phyloP scores from a whole-genome alignment of 306 rosid species.

The Parietaria judaica region DNA sequence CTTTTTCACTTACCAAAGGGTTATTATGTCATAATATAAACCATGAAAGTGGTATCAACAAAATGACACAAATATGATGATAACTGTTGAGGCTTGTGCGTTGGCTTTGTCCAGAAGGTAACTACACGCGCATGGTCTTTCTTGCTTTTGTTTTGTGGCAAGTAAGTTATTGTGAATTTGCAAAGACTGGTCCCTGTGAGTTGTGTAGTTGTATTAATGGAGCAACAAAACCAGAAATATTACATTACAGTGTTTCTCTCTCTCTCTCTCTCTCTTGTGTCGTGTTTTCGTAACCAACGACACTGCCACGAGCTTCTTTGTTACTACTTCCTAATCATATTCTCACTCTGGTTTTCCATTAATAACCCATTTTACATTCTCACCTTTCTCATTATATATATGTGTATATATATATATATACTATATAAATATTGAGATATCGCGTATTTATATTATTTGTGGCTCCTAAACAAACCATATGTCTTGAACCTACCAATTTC shows the following conservation, averaged over 20 bases:
- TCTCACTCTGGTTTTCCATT: not conserved
- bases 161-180: not conserved
- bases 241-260: not conserved
- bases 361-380: not conserved
- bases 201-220: not conserved
- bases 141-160: not conserved
- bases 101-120: not conserved
- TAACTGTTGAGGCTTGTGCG: no score
- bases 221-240: not conserved
- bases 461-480: not conserved
- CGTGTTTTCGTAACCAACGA: constrained; percentile 9
- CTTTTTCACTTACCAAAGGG: constrained; percentile 51
- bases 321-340: not conserved
- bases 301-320: constrained; percentile 8
- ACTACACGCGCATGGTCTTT: constrained; percentile 1
- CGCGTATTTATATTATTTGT: not conserved
- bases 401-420: not conserved
- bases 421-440: not conserved
- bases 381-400: not conserved
- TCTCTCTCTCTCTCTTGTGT: not conserved
- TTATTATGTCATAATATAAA: no score
- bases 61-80: no score
- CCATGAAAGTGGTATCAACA: no score
- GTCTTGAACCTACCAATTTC: not conserved
- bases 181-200: not conserved